Evolutionary conservation across 2,329 filamentous ascomycete genomes (phyloP), one percentile per base, ranked within the genome.

Genomic region (Xylariaceae sp.): DNA sequence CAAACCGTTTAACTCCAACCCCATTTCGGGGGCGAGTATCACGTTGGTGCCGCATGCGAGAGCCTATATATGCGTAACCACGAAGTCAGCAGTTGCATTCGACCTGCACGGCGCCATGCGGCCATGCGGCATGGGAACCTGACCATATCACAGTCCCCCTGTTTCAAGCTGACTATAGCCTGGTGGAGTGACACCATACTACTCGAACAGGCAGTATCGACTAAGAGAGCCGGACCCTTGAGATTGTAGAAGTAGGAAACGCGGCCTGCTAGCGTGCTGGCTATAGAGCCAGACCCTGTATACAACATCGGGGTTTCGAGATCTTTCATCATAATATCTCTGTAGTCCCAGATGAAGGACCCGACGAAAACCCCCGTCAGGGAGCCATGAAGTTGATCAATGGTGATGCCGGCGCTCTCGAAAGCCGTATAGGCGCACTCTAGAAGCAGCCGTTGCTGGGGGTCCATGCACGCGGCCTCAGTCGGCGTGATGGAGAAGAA

Each of bases 151-250:
- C 36, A 48, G 17, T 58, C 56, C 14, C 51, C 12, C 9, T 17
- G 14, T n/a, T 36, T 51, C 14, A 56, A 33, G n/a, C 39, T 23
- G 7, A 47, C 46, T 5, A 45, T 41, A 3, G 46, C 56, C 7
- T 56, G 52, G 19, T 52, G 56, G 16, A 51, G n/a, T 8, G 46
- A 26, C 6, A 56, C 47, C 40, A 56, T 33, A 46, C 46, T 51
- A 36, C 53, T 57, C 12, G 46, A 50, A 36, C 53, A 60, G 2
- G 53, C 57, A n/a, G 57, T 60, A 19, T 60, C 57, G 6, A 57
- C 19, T 6, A 8, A 40, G 23, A 60, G 2, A n/a, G 34, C 31
- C 6, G 53, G 53, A 11, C 57, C 57, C n/a, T 36, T n/a, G 6
- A 56, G 29, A 31, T 60, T 36, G n/a, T 52, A 60, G 17, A 60